Evolutionary conservation across 2,329 filamentous ascomycete genomes (phyloP), one percentile per base, ranked within the genome.

Genomic region (Calonectria ilicicola): DNA sequence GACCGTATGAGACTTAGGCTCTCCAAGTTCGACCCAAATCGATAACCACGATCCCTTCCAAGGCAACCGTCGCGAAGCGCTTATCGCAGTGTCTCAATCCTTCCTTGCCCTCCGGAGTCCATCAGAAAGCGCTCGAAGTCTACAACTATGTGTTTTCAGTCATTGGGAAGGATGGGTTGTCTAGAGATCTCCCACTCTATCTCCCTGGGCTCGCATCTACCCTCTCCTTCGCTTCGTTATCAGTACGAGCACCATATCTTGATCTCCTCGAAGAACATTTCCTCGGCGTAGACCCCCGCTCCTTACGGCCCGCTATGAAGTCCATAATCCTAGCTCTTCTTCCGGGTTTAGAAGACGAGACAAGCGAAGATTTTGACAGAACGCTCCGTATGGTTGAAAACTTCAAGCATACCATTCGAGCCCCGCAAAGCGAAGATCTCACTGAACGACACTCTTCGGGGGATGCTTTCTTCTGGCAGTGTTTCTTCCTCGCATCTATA

Each of bases 381-480:
- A 97, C 96, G 2, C 83, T 98, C 69, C 91, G 90, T 70, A 91
- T 98, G 12, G 82, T 98, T 58, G 93, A 97, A 78, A 92, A 90
- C 69, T 92, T 98, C 82, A 95, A 96, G 80, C 84, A 89, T 71
- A 89, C 91, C 60, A 90, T 95, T 78, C 88, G 92, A 70, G 86
- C 91, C 32, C 78, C 84, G 10, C 84, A 85, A 29, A 88, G 89
- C 72, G 85, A 89, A 75, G 85, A 84, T 67, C 87, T 87, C 75
- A 90, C 84, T 38, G 83, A 82, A 68, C 88, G 84, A 44, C 91
- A 90, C 82, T 90, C 86, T 56, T 89, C 89, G 10, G 92, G 92
- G 12, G 94, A 96, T 76, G 94, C 94, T 75, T 98, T 97, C 83
- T 99, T 98, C 83, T 99, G 97, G 97, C 97, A 99, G 85, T 98